These are phyloP conservation scores for Pseudoperonospora humuli DNA, from an alignment of 352 stramenopile species.

Conservation along the genomic window DNA sequence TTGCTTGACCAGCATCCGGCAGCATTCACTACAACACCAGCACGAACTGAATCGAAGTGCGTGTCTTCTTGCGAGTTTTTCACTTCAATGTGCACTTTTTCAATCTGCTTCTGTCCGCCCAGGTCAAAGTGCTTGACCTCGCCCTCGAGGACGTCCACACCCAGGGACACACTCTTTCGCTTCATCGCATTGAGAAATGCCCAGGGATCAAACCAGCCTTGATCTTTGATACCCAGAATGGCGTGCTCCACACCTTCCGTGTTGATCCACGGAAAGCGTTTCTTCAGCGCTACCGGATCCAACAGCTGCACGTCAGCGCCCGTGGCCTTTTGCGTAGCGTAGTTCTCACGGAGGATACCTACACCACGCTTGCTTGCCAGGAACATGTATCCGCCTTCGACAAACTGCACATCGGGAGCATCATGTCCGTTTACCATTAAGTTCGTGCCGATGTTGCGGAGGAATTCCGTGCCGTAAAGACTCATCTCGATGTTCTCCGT, in stretches of 20 bases:
- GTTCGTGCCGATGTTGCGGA: constrained; percentile 37
- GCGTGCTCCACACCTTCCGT: constrained; percentile 49
- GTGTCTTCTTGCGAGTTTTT: constrained; percentile 16
- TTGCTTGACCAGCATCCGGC: constrained; percentile 65
- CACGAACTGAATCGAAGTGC: constrained; percentile 24
- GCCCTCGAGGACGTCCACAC: constrained; percentile 64
- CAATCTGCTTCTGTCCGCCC: constrained; percentile 41
- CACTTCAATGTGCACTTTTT: constrained; percentile 47
- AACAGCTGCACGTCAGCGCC: constrained; percentile 52
- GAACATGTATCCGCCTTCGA: constrained; percentile 79
- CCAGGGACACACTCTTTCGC: constrained; percentile 56
- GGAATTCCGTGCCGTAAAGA: constrained; percentile 72
- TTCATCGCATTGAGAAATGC: constrained; percentile 70
- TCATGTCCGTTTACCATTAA: constrained; percentile 51
- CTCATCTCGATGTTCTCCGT: constrained; percentile 71
- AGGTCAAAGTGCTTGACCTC: constrained; percentile 64
- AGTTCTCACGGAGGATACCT: constrained; percentile 52
- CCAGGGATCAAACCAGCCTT: constrained; percentile 85
- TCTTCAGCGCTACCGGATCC: constrained; percentile 37
- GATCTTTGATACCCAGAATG: constrained; percentile 56
- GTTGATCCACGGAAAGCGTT: constrained; percentile 73
- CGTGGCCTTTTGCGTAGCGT: constrained; percentile 27
- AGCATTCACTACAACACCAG: constrained; percentile 71
- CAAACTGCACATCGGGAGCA: constrained; percentile 64
- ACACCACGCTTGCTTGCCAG: constrained; percentile 59